Conservation (phyloP, 1,284 basidiomycete genomes). For the Cerrena zonata region DNA sequence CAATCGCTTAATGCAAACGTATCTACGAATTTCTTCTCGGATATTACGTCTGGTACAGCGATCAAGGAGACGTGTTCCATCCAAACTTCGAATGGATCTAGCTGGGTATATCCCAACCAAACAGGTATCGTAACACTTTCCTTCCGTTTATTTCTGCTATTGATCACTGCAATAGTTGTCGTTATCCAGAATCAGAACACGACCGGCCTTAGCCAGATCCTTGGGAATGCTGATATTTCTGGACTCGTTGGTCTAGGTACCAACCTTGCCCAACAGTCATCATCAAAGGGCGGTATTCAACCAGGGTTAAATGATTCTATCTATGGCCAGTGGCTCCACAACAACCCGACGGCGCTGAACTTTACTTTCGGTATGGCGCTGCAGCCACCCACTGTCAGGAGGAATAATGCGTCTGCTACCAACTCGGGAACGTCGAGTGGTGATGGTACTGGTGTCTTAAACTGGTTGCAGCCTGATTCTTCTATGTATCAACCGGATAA, state of each 20-base stretch:
- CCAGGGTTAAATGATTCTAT: constrained; percentile 22
- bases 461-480: constrained; percentile 27
- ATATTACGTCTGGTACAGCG: constrained; percentile 22
- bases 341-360: constrained; percentile 18
- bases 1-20: constrained; percentile 17
- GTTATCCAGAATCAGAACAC: constrained; percentile 13
- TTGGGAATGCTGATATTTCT: constrained; percentile 16
- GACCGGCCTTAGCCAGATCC: constrained; percentile 8
- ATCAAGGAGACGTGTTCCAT: constrained; percentile 34
- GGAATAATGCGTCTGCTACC: constrained; percentile 8
- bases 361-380: constrained; percentile 27
- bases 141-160: neutral
- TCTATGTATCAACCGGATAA: constrained; percentile 23
- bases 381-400: constrained; percentile 19
- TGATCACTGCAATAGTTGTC: constrained; percentile 14
- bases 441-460: constrained; percentile 26
- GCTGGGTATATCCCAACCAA: constrained; percentile 34
- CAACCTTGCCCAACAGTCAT: constrained; percentile 11
- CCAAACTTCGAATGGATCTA: constrained; percentile 19
- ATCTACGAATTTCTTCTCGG: constrained; percentile 21
- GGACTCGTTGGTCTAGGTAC: constrained; percentile 27
- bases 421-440: neutral
- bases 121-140: constrained; percentile 31
- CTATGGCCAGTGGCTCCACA: constrained; percentile 21
- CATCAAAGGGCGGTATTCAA: constrained; percentile 9